Evolutionary conservation across 257 asterid genomes (phyloP).

Genomic region (Primulina tabacum): DNA sequence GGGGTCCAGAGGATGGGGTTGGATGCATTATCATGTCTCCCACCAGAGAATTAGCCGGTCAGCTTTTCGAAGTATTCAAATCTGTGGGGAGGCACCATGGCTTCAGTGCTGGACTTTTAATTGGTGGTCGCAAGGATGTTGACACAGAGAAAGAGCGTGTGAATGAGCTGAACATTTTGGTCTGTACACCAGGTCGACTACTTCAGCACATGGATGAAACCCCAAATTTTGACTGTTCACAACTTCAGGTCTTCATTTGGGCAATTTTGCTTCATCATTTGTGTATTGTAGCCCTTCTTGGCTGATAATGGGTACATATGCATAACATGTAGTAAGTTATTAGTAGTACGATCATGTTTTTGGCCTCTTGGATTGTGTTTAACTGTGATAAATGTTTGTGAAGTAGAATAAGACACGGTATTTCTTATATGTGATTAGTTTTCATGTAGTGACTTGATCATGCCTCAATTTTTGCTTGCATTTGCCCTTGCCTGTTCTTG

Average conservation of each 20-base stretch:
- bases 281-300: not conserved
- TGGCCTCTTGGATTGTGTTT: not conserved
- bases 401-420: not conserved
- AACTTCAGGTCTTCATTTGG: constrained; percentile 72
- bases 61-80: constrained; percentile 71
- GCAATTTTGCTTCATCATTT: constrained; percentile 1
- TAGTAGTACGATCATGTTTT: not conserved
- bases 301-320: not conserved
- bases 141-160: constrained; percentile 83
- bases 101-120: constrained; percentile 93
- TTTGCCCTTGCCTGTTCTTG: not conserved
- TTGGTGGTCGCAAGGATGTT: constrained; percentile 94
- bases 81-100: constrained; percentile 82
- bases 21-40: constrained; percentile 95
- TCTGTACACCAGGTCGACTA: constrained; percentile 96
- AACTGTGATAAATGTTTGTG: not conserved
- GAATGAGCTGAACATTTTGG: constrained; percentile 73
- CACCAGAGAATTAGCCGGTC: constrained; percentile 88
- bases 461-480: not conserved
- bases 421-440: not conserved
- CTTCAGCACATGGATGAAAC: constrained; percentile 99
- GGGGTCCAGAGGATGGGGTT: constrained; percentile 98
- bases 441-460: not conserved
- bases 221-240: constrained; percentile 86
- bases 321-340: not conserved